Percentiles rank a stretch among this genome's conserved stretches.
phyloP scores from a whole-genome alignment of 306 rosid genomes.

The Cicer judaicum region DNA sequence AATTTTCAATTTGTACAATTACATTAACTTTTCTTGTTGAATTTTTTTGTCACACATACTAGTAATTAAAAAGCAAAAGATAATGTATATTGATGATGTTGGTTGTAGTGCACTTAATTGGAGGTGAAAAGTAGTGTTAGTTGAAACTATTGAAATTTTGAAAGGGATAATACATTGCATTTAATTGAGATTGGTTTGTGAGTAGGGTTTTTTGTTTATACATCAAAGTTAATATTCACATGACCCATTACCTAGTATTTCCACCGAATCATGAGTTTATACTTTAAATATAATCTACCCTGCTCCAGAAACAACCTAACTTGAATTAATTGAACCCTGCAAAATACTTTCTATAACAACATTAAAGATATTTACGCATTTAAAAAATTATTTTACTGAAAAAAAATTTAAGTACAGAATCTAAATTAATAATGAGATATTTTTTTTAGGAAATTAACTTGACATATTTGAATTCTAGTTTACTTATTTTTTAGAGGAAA shows the following conservation, averaged over 20 bases:
- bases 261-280: slow-evolving; percentile 35
- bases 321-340: background rate
- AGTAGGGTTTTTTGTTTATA: background rate
- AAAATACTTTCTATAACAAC: background rate
- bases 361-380: background rate
- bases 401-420: no score
- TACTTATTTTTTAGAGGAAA: no score
- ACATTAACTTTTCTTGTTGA: background rate
- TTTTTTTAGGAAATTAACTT: no score
- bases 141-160: background rate
- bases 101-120: background rate
- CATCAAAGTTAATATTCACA: background rate
- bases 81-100: background rate
- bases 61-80: background rate
- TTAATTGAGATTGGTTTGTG: slow-evolving; percentile 38
- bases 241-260: slow-evolving; percentile 29
- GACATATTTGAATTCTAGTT: no score
- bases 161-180: slow-evolving; percentile 13
- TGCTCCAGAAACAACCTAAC: background rate
- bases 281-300: slow-evolving; percentile 10
- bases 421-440: no score
- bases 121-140: background rate
- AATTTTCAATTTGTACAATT: background rate
- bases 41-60: background rate
- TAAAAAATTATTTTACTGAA: background rate